phyloP scores from a whole-genome alignment of 306 rosid genomes.

The Acacia crassicarpa region DNA sequence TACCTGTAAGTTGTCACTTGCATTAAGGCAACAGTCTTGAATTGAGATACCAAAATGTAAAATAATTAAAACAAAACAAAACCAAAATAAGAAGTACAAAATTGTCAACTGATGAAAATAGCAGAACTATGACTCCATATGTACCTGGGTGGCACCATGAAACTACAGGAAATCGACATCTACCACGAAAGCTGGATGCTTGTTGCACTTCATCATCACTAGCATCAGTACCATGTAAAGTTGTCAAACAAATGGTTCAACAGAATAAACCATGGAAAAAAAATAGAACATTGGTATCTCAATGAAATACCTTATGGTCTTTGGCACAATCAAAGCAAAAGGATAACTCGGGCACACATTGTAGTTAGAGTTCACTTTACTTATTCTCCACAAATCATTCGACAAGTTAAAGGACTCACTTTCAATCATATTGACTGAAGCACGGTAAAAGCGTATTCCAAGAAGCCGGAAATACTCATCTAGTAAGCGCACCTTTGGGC shows the following conservation, averaged over 20 bases:
- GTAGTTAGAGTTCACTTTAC: slow-evolving; percentile 67
- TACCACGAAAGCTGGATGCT: slow-evolving; percentile 87
- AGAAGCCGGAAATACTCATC: slow-evolving; percentile 95
- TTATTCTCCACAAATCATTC: slow-evolving; percentile 90
- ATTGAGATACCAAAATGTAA: slow-evolving; percentile 28
- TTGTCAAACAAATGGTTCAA: slow-evolving; percentile 24
- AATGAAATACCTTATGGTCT: slow-evolving; percentile 62
- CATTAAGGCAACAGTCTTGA: slow-evolving; percentile 18
- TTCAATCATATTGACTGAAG: slow-evolving; percentile 69
- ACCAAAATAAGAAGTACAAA: slow-evolving; percentile 22
- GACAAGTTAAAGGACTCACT: slow-evolving; percentile 73
- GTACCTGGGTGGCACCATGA: slow-evolving; percentile 94
- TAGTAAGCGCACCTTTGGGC: slow-evolving; percentile 79
- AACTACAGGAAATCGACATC: slow-evolving; percentile 87
- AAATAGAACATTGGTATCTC: slow-evolving; percentile 29
- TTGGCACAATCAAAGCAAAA: slow-evolving; percentile 90
- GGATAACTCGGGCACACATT: slow-evolving; percentile 86
- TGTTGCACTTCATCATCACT: slow-evolving; percentile 91
- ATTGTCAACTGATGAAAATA: slow-evolving; percentile 15
- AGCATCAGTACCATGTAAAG: slow-evolving; percentile 37
- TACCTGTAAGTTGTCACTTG: slow-evolving; percentile 48
- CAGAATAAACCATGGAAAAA: slow-evolving; percentile 20
- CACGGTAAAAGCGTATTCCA: slow-evolving; percentile 54
- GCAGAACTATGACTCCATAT: slow-evolving; percentile 18
- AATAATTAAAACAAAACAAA: slow-evolving; percentile 15